phyloP scores from a whole-genome alignment of 495 filamentous ascomycete species.

The Aspergillus haitiensis region DNA sequence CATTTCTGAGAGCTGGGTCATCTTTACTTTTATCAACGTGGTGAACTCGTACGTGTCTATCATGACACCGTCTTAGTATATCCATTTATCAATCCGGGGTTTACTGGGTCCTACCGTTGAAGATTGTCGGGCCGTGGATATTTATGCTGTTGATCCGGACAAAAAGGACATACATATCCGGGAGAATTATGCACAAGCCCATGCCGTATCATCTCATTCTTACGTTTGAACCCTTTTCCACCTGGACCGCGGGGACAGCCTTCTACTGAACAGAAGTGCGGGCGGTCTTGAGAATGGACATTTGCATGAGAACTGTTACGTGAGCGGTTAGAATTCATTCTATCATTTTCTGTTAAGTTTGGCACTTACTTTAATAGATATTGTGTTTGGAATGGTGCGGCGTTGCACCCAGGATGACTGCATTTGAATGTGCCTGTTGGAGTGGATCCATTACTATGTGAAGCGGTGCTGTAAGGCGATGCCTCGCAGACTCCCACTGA shows the following conservation, averaged over 20 bases:
- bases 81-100: background rate
- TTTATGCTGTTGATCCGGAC: constrained; percentile 91
- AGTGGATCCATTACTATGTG: constrained; percentile 28
- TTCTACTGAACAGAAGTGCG: constrained; percentile 85
- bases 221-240: constrained; percentile 95
- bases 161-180: constrained; percentile 97
- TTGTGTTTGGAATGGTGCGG: constrained; percentile 89
- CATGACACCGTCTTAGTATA: background rate
- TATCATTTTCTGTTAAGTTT: constrained; percentile 4
- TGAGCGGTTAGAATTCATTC: constrained; percentile 11
- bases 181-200: constrained; percentile 93
- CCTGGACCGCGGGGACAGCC: constrained; percentile 76
- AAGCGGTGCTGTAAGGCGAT: constrained; percentile 21
- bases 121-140: constrained; percentile 97
- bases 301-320: constrained; percentile 88
- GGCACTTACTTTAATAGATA: constrained; percentile 69
- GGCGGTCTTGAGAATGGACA: constrained; percentile 86
- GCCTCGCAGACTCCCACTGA: constrained; percentile 29
- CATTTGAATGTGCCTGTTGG: constrained; percentile 55
- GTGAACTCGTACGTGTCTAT: constrained; percentile 84
- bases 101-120: constrained; percentile 67
- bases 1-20: constrained; percentile 74
- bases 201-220: constrained; percentile 99
- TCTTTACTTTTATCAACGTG: constrained; percentile 86
- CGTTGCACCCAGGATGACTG: constrained; percentile 72